Evolutionary conservation across 805 yeast genomes (phyloP).

Genomic region (Debaryomyces maramus): DNA sequence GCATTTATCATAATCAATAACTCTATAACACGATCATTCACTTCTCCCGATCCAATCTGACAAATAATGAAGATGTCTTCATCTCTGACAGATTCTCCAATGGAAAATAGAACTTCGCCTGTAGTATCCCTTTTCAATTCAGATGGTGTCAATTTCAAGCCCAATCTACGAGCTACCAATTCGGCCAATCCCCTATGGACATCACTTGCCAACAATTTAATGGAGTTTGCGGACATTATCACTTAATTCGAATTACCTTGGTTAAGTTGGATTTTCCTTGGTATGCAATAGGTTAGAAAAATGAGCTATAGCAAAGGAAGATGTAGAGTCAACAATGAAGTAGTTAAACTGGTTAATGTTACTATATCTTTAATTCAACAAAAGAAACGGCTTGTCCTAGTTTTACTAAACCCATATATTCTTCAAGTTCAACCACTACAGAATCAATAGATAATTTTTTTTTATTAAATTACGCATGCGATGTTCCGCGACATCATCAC

Average conservation of each 20-base stretch:
- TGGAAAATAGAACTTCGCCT: slow-evolving; percentile 68
- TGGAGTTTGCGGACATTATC: slow-evolving; percentile 65
- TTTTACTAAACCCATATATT: not conserved
- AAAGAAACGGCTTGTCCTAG: not conserved
- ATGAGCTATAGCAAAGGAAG: not conserved
- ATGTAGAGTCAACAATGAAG: not conserved
- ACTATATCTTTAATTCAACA: not conserved
- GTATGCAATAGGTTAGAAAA: not conserved
- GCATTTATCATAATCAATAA: slow-evolving; percentile 88
- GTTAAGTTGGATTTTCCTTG: not conserved
- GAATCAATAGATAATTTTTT: not conserved
- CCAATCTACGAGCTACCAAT: slow-evolving; percentile 67
- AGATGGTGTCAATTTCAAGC: slow-evolving; percentile 66
- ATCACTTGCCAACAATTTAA: slow-evolving; percentile 59
- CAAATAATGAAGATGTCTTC: slow-evolving; percentile 78
- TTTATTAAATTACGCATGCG: not conserved
- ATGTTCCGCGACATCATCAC: not conserved
- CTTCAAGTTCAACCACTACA: not conserved
- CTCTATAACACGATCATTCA: slow-evolving; percentile 87
- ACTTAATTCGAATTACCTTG: not conserved
- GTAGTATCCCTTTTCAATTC: slow-evolving; percentile 78
- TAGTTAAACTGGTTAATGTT: not conserved
- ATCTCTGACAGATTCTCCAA: slow-evolving; percentile 81
- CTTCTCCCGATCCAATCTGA: slow-evolving; percentile 76
- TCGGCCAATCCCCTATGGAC: slow-evolving; percentile 85